Percentiles rank a stretch among this genome's conserved stretches.
These are phyloP conservation scores for Cynara cardunculus DNA, from an alignment of 129 eudicot species.

Conservation along the genomic window DNA sequence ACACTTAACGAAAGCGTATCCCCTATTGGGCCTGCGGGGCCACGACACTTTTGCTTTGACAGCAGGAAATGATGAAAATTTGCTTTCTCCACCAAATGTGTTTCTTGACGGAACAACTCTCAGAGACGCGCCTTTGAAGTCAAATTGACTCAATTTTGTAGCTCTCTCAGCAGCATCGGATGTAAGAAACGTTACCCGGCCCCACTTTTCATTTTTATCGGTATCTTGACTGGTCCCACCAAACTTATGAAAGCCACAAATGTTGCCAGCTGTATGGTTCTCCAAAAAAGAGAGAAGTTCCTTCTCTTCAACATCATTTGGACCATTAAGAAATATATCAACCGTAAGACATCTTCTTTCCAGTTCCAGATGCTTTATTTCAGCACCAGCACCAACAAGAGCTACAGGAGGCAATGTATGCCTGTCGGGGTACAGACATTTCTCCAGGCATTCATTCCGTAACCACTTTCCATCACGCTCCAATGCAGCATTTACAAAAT, in stretches of 20 bases:
- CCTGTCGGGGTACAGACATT: conserved; percentile 62
- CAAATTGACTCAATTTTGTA: conserved; percentile 28
- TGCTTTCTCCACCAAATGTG: conserved; percentile 46
- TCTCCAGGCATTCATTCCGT: conserved; percentile 76
- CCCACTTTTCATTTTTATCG: conserved; percentile 73
- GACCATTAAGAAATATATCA: conserved; percentile 45
- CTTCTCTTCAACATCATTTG: conserved; percentile 54
- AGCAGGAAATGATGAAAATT: conserved; percentile 48
- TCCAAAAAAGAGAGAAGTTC: conserved; percentile 57
- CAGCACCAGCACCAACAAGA: conserved; percentile 85
- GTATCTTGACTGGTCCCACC: conserved; percentile 38
- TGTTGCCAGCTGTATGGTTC: conserved; percentile 35
- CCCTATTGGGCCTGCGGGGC: conserved; percentile 81
- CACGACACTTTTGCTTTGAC: conserved; percentile 78
- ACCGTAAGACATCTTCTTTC: conserved; percentile 67
- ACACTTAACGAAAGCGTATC: conserved; percentile 59
- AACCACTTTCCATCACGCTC: conserved; percentile 60
- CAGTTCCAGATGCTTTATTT: conserved; percentile 84
- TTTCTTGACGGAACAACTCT: conserved; percentile 47
- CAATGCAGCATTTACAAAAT: conserved; percentile 40
- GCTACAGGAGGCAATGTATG: conserved; percentile 60
- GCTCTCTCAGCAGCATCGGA: conserved; percentile 76
- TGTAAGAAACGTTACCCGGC: conserved; percentile 66
- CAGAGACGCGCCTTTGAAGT: conserved; percentile 36
- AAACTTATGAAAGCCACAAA: conserved; percentile 63